phyloP scores from a whole-genome alignment of 23 red algal genomes.

The Gracilaria gracilis region DNA sequence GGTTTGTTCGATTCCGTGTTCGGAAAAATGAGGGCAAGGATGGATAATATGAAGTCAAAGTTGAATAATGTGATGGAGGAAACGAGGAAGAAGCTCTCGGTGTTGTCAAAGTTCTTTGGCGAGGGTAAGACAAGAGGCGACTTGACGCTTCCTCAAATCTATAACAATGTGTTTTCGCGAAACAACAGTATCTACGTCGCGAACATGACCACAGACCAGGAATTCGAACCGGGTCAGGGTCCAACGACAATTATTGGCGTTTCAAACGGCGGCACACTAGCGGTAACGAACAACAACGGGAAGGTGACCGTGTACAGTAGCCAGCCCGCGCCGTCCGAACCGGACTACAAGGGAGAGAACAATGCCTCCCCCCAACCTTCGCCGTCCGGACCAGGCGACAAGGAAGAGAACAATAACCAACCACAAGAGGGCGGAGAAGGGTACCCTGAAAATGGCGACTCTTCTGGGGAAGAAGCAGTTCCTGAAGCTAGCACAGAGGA shows the following conservation, averaged over 20 bases:
- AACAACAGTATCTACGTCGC: slow-evolving; percentile 46
- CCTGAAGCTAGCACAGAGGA: neutral
- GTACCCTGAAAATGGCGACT: neutral
- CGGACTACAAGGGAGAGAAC: neutral
- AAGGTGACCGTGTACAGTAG: slow-evolving; percentile 20
- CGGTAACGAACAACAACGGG: slow-evolving; percentile 35
- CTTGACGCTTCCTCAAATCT: slow-evolving; percentile 46
- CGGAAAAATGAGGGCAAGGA: slow-evolving; percentile 11
- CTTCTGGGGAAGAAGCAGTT: neutral
- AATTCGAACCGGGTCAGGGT: neutral
- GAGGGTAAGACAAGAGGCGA: slow-evolving; percentile 51
- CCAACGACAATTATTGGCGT: slow-evolving; percentile 20
- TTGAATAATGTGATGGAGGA: slow-evolving; percentile 8
- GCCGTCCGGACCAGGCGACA: too few relatives aligned
- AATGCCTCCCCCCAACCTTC: neutral
- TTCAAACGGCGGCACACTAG: slow-evolving; percentile 43
- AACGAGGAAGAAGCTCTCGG: slow-evolving; percentile 27
- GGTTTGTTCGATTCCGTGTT: neutral
- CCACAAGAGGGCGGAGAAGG: neutral
- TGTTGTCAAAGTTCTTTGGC: slow-evolving; percentile 45
- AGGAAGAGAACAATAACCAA: neutral
- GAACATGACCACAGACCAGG: neutral
- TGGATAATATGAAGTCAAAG: neutral
- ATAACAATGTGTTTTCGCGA: slow-evolving; percentile 54
- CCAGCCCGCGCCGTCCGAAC: neutral